Base-by-base conservation (phyloP, 768 basidiomycete genomes). In the Gyrodon lividus region DNA sequence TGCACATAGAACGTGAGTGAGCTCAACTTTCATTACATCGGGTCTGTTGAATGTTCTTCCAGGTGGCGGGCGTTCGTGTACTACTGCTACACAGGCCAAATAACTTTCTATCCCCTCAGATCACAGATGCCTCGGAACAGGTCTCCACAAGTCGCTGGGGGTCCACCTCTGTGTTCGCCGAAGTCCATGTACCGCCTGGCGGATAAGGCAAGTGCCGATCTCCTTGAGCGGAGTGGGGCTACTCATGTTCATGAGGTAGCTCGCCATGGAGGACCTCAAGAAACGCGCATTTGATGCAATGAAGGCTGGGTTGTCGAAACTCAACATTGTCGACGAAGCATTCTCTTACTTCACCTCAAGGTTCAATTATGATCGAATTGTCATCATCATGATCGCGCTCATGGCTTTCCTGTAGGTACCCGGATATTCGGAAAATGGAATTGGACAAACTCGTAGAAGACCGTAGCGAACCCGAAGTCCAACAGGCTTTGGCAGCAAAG, bases 151-250 rank as follows among this genome's bases (percentile, higher is more conserved):
- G 2, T 35, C 38, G 24, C 46, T 41, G 51, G 48, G 12, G 41
- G 34, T 4, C 47, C 50, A 33, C 58, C 58, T 3, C 24, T 45
- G 7, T 71, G 70, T 46, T 71, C 70, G 14, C 70, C 71, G 7
- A 71, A 71, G 58, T 72, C 71, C 0, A 71, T 72, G 68, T 72
- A 71, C 28, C 66, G 67, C 46, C 52, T 71, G 0, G 70, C 71
- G 5, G 43, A 59, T 20, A 67, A 70, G n/a, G 71, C 68, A 20
- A 52, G 56, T 2, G n/a, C 14, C 14, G 14, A 3, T 42, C 13
- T 48, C 6, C 8, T 42, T 8, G 24, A 24, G 22, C 19, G 7
- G 23, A 6, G 33, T 23, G 5, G 30, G 17, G 16, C 40, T 3
- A 19, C 23, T 24, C 7, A 28, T 46, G 26, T 17, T 2, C 17